Base-by-base conservation (phyloP, 345 rosid genomes). In the Lumnitzera littorea region DNA sequence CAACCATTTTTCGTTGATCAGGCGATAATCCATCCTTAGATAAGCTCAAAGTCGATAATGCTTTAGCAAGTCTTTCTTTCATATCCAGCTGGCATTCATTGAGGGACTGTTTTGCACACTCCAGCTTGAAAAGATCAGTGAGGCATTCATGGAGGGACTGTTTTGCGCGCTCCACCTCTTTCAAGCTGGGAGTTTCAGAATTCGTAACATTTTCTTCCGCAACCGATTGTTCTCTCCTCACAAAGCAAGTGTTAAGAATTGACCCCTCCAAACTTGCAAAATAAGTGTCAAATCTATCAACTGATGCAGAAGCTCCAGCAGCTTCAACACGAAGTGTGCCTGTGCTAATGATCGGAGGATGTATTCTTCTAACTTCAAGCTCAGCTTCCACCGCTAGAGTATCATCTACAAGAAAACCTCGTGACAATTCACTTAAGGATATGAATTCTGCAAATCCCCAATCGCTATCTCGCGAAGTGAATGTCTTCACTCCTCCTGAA, bases 401-500 rank as follows among this genome's bases (percentile, higher is more conserved):
- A 46, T 66, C 52, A 46, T 53, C 10, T 24, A 58, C 58, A 3
- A 66, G 63, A 47, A 52, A 66, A 11, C 58, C 63, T 29, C 43
- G 3, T 36, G 43, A 51, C 6, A 65, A 49, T 11, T 57, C 68
- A 15, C 48, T 57, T 23, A 65, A 50, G 11, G 55, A 48, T 11
- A 55, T 57, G 50, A 57, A 56, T 14, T 55, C 50, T 23, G 56
- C 15, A 54, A 57, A 65, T 53, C 68, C 68, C 62, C 68, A 65
- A 51, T 51, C 51, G 14, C 48, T n/a, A 20, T 51, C 56, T 46
- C 62, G 25, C 15, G 51, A 31, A 14, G 13, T 58, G 62, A 50
- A 65, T 27, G 12, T 36, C 24, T 65, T 54, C 23, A 51, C 48
- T 7, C 62, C 23, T 36, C 57, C 69, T 65, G 69, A 36, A 36